Evolutionary conservation across 2,329 filamentous ascomycete species (phyloP), one percentile per base, ranked within the genome.

Genomic region (Calonectria crousiana): DNA sequence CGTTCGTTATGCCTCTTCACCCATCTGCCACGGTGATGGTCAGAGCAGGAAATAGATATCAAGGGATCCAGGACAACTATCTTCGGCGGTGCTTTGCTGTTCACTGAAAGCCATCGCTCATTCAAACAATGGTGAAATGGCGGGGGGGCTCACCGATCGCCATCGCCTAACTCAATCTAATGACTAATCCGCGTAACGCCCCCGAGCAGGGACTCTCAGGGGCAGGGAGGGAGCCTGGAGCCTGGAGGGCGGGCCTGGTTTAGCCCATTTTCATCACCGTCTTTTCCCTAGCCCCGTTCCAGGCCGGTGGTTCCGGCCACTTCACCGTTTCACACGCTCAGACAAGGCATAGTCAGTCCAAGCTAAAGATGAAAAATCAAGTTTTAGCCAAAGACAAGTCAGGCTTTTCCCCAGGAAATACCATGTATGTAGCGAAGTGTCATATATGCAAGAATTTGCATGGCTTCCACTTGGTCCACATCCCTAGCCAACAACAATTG

Each of bases 251-350:
- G 56, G 56, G 38, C 32, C 36, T 41, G 56, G 3, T 41, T 16
- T 62, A 62, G 56, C 36, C 36, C 56, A 36, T 32, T 41, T 62
- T 41, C 56, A 62, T 41, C 56, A 62, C 56, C 56, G 34, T 62
- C 56, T 62, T 62, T 62, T 62, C 56, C 56, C 56, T 38, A 41
- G 56, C 56, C 56, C 56, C 56, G 34, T 38, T 62, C 34, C 56
- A 38, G 56, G 56, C 56, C 56, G 34, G 36, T 62, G 23, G 36
- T 41, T 62, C 34, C 56, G 56, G 56, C 56, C 56, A 20, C 56
- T 62, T 41, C 36, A 62, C 56, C 56, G 56, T 62, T 60, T 41
- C 34, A 23, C 56, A 34, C 28, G 52, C 23, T 41, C 23, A 10
- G 34, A 18, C 34, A 26, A 41, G 38, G 56, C n/a, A 41, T 62